These are phyloP conservation scores for Lodderomyces theae DNA, from an alignment of 1,139 yeast genomes.

Conservation along the genomic window DNA sequence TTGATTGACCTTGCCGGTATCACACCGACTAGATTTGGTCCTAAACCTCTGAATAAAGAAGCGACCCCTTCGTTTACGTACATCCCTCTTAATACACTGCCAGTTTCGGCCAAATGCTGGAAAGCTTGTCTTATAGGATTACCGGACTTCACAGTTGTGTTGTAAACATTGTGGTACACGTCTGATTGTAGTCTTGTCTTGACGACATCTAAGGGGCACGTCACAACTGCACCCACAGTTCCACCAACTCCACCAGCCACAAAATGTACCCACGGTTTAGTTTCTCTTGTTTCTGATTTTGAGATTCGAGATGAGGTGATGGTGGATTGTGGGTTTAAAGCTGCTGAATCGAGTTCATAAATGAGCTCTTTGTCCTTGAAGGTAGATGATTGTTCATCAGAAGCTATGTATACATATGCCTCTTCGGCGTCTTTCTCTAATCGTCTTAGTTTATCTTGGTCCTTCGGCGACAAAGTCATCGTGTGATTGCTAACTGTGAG, in stretches of 20 bases:
- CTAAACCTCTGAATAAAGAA: constrained; percentile 90
- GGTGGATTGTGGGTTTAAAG: not conserved
- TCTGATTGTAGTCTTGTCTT: constrained; percentile 94
- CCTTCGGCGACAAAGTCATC: constrained; percentile 9
- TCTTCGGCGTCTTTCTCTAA: constrained; percentile 56
- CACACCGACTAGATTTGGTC: constrained; percentile 97
- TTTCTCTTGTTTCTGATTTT: constrained; percentile 17
- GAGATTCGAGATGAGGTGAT: constrained; percentile 3
- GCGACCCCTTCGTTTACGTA: constrained; percentile 76
- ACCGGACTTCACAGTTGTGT: constrained; percentile 39
- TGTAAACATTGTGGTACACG: constrained; percentile 49
- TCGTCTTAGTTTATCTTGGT: constrained; percentile 18
- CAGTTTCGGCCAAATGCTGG: constrained; percentile 82
- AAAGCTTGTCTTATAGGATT: constrained; percentile 45
- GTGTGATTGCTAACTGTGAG: not conserved
- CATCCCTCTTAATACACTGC: constrained; percentile 64
- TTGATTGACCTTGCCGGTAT: constrained; percentile 97
- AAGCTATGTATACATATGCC: constrained; percentile 61
- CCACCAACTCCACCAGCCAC: constrained; percentile 99
- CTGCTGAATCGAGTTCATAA: constrained; percentile 2
- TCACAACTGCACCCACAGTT: constrained; percentile 92
- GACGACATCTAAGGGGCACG: constrained; percentile 95
- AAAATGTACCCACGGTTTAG: constrained; percentile 91
- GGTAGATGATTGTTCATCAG: constrained; percentile 64
- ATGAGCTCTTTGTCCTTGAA: constrained; percentile 20